A percentile compares a stretch with the other conserved stretches of the same genome.
Conservation (phyloP, 2,329 filamentous ascomycete genomes). For the Huntiella savannae region DNA sequence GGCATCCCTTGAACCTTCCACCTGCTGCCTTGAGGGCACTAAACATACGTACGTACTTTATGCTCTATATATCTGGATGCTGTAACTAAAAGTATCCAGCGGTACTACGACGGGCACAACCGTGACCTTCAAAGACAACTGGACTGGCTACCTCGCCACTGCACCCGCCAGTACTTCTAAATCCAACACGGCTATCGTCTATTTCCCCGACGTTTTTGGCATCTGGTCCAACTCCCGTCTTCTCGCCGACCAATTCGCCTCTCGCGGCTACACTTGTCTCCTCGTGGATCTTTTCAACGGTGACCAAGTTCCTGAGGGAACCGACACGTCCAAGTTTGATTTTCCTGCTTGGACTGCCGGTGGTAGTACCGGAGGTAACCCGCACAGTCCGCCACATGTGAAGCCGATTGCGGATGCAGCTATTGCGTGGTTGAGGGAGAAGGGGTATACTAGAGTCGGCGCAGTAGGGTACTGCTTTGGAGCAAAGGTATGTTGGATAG, state of each 20-base stretch:
- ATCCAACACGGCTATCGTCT: conserved; percentile 21
- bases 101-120: conserved; percentile 28
- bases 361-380: conserved; percentile 29
- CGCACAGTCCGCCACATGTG: conserved; percentile 16
- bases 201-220: conserved; percentile 30
- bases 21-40: conserved; percentile 33
- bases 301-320: conserved; percentile 13
- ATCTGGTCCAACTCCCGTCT: conserved; percentile 26
- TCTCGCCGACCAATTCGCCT: conserved; percentile 21
- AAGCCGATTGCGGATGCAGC: conserved; percentile 17
- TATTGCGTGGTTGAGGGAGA: conserved; percentile 37
- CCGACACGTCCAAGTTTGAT: conserved; percentile 25
- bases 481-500: conserved; percentile 34
- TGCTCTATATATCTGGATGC: not conserved
- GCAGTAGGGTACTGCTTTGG: conserved; percentile 60
- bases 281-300: conserved; percentile 19
- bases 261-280: conserved; percentile 18
- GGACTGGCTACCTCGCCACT: conserved; percentile 32
- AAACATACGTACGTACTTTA: conserved; percentile 31
- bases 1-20: conserved; percentile 32
- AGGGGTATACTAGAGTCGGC: conserved; percentile 39
- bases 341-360: conserved; percentile 16
- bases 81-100: conserved; percentile 17
- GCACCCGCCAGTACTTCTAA: conserved; percentile 18
- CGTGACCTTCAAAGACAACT: conserved; percentile 26